phyloP scores from a whole-genome alignment of 352 stramenopile species.

The Globisporangium abappressorium region DNA sequence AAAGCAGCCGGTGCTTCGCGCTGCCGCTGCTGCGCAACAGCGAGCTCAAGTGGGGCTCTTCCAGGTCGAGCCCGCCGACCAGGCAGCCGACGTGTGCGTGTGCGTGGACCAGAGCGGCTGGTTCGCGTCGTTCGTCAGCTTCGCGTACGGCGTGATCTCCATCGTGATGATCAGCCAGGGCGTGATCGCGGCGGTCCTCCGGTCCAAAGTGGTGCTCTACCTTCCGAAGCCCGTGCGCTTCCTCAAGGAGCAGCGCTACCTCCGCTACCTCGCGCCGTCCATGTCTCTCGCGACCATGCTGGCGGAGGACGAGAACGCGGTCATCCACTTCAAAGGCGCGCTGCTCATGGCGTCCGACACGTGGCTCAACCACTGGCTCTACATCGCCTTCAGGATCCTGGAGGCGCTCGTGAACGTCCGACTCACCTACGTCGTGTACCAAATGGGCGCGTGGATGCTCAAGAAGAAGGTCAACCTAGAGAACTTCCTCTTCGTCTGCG shows the following conservation, averaged over 20 bases:
- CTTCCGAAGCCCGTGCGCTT: background rate
- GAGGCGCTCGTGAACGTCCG: slow-evolving; percentile 31
- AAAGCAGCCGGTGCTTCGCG: slow-evolving; percentile 33
- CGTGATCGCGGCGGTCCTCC: background rate
- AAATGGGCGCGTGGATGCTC: slow-evolving; percentile 35
- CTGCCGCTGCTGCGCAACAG: slow-evolving; percentile 13
- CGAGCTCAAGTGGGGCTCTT: slow-evolving; percentile 24
- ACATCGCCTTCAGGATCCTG: slow-evolving; percentile 35
- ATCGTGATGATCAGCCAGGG: slow-evolving; percentile 21
- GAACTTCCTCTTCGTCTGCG: slow-evolving; percentile 38
- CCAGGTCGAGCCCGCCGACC: slow-evolving; percentile 13
- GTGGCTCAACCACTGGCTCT: slow-evolving; percentile 49
- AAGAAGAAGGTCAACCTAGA: slow-evolving; percentile 21
- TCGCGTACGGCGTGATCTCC: slow-evolving; percentile 28
- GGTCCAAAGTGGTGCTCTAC: slow-evolving; percentile 9
- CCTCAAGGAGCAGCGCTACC: slow-evolving; percentile 4
- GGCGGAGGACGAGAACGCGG: slow-evolving; percentile 1
- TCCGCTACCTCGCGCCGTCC: slow-evolving; percentile 9
- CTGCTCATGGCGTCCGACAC: slow-evolving; percentile 34
- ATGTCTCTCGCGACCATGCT: slow-evolving; percentile 18
- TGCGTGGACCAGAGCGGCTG: slow-evolving; percentile 20
- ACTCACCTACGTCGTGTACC: slow-evolving; percentile 30
- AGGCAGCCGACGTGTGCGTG: slow-evolving; percentile 12
- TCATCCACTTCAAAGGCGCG: slow-evolving; percentile 23
- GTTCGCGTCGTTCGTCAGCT: slow-evolving; percentile 18